Base-by-base conservation (phyloP, 345 rosid species). In the Eucalyptus curtisii region DNA sequence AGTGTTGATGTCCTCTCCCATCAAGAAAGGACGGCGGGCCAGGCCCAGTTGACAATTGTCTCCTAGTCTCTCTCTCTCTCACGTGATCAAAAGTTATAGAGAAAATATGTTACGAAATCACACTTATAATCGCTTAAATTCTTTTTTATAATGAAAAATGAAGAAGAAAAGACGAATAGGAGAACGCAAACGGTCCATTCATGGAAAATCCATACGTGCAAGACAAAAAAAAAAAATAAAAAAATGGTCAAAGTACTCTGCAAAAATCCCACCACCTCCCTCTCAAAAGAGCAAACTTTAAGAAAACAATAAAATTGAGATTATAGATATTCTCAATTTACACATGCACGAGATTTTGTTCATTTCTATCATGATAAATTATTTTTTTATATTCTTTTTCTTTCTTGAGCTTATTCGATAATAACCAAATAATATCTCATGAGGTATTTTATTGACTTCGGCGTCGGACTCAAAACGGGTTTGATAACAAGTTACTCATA, bases 361-460 rank as follows among this genome's bases (percentile, higher is more conserved):
- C 3, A 27, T 13, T 61, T 61, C 4, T 30, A 13, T 27, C 1
- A 12, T 6, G 68, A 30, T 61, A 61, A 61, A 13, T 59, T 6
- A 25, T 27, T 12, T 5, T 0, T 7, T 50, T 0, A 1, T 25
- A 12, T 30, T 6, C 0, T 1, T 59, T 27, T 12, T 59, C 1
- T 57, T 3, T 59, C 1, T 5, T 11, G 31, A 59, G 1, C 0
- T 27, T 13, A 55, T 20, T 24, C 4, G 13, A 55, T 22, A 9
- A 1, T 55, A 55, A 24, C 0, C 0, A 10, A 3, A 55, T 6
- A 55, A 55, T 24, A 55, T 55, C 2, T 24, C 13, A 24, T 10
- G 3, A 10, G 13, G 2, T 22, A 22, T 59, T 11, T 59, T 12
- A 11, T 27, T 3, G 7, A 27, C 4, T 59, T 59, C 7, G 31